Evolutionary conservation across 2,329 filamentous ascomycete genomes (phyloP).

Genomic region (Paramyrothecium sp.): DNA sequence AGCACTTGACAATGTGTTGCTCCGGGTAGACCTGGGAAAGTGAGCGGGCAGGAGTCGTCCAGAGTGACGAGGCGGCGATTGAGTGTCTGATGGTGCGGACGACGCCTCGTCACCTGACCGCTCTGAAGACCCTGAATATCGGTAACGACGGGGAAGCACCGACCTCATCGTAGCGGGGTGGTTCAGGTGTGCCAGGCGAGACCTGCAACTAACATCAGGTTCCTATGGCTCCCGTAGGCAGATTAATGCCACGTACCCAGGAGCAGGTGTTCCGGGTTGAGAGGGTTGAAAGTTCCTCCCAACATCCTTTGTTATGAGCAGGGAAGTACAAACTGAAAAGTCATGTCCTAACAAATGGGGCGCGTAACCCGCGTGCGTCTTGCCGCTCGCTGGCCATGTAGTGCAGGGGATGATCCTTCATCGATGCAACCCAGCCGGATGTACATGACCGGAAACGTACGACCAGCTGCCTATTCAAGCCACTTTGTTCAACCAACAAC

Average conservation of each 20-base stretch:
- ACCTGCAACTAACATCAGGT: not conserved
- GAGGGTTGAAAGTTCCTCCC: not conserved
- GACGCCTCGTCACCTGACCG: not conserved
- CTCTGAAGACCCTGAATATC: not conserved
- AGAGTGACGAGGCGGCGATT: not conserved
- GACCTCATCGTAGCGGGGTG: not conserved
- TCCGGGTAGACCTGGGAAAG: not conserved
- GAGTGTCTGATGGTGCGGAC: not conserved
- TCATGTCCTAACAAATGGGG: not conserved
- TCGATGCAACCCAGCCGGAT: not conserved
- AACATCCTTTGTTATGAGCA: not conserved
- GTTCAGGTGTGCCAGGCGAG: not conserved
- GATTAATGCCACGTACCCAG: not conserved
- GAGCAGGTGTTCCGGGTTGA: not conserved
- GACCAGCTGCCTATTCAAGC: not conserved
- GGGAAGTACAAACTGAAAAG: not conserved
- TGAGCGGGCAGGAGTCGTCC: not conserved
- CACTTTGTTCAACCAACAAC: not conserved
- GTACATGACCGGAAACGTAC: not conserved
- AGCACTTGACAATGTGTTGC: not conserved
- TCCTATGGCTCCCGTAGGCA: not conserved
- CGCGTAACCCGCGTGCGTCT: not conserved
- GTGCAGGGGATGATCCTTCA: not conserved
- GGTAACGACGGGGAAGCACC: not conserved
- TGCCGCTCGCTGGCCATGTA: not conserved